Evolutionary conservation across 1,139 yeast species (phyloP), one percentile per base, ranked within the genome.

Genomic region (Blastobotrys niveus): DNA sequence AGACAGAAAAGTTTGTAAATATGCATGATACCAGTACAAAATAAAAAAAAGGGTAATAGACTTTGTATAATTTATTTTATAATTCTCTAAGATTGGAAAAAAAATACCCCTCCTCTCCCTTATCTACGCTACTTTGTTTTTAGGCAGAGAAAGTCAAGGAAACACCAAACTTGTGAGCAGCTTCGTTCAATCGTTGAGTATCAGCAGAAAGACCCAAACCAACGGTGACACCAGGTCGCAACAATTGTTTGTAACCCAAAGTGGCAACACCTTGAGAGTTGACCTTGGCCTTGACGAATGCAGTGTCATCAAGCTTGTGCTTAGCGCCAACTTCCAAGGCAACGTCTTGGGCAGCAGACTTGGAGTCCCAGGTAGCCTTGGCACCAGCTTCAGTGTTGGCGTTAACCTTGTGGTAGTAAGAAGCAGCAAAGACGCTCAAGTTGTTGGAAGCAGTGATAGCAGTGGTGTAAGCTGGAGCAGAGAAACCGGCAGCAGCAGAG

Each of bases 171-270:
- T 93, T 89, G 82, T 91, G 98, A 64, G 93, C 96, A 57, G 96
- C 88, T 77, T 89, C 96, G 68, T 88, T 82, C 67, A 91, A 79
- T 73, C 91, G 86, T 73, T 88, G 80, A 60, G 96, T 94, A 70
- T 91, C 96, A 71, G 93, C 83, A 57, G 95, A 87, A 63, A 95
- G 83, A 77, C 98, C 99, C 58, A 93, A 79, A 69, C 99, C 99
- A 63, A 91, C 77, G 66, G 85, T 87, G 62, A 93, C 96, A 71
- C 97, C 97, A 52, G 95, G 95, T 76, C 94, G 86, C 71, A 91
- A 80, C 62, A 79, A 80, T 75, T 91, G 97, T 67, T 93, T 85
- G 83, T 91, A 91, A 55, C 96, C 78, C 64, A 91, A 74, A 54
- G 96, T 91, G 60, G 96, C 86, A 63, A 88, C 76, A 73, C 98